Evolutionary conservation across 352 stramenopile species (phyloP), one percentile per base, ranked within the genome.

Genomic region (Pythium brachiatum): DNA sequence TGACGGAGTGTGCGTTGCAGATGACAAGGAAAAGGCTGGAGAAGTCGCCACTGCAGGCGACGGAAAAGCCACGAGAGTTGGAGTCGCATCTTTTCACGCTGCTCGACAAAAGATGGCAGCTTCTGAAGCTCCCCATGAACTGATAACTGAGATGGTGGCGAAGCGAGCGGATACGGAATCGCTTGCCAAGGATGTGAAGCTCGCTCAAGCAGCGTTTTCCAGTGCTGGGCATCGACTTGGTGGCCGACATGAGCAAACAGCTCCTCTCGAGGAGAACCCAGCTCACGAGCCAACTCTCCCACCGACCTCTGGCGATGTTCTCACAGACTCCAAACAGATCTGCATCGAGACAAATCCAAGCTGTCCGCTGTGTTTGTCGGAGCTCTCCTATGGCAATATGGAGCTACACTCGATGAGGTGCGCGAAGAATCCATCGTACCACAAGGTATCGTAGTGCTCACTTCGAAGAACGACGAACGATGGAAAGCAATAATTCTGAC

Each of bases 371-470:
- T 68, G 38, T 26, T 83, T 86, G 12, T 48, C 66, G 15, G 64
- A 79, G 23, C 46, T 89, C 12, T 64, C 71, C 1, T 25, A 20
- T 13, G 18, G 50, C 11, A 79, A 74, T 6, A 60, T 70, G 36
- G 68, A 80, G 23, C 53, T 89, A 1, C 79, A 89, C 48, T 60
- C 52, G 26, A 23, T 89, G 25, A 68, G 74, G 20, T 89, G 78
- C 32, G 39, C 59, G 11, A 76, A 73, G 29, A 83, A 84, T 59
- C 67, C 70, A 31, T 31, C 60, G 3, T 86, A 85, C 26, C 79
- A 89, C 68, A 81, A 82, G 69, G 79, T 86, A 50, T 32, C 6
- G 12, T 13, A 50, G 5, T 58, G 18, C 8, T 57, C 5, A 18
- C 43, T 59, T 13, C 18, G 25, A 20, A 39, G 39, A 60, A 25